Evolutionary conservation across 768 basidiomycete species (phyloP).

Genomic region (Pulveroboletus sp.): DNA sequence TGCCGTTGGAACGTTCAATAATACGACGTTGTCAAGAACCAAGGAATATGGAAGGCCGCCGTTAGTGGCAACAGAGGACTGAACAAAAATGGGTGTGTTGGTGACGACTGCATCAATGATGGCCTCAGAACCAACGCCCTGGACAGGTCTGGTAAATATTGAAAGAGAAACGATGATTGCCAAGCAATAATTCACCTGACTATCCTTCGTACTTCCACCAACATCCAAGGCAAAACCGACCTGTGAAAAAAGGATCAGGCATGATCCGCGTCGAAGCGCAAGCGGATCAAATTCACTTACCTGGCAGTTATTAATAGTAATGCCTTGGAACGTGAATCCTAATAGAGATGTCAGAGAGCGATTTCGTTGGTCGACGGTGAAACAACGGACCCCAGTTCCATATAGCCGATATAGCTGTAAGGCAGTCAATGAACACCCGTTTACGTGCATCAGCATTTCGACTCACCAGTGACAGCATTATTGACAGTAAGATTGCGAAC

Average conservation of each 20-base stretch:
- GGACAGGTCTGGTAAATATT: background rate
- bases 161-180: background rate
- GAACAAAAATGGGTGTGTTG: slow-evolving; percentile 43
- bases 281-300: background rate
- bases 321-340: slow-evolving; percentile 52
- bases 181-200: slow-evolving; percentile 27
- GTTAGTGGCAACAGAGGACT: slow-evolving; percentile 30
- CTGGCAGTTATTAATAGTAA: slow-evolving; percentile 40
- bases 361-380: background rate
- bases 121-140: slow-evolving; percentile 41
- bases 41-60: slow-evolving; percentile 31
- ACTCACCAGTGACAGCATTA: slow-evolving; percentile 38
- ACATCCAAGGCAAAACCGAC: slow-evolving; percentile 45
- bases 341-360: background rate
- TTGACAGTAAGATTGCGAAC: slow-evolving; percentile 57
- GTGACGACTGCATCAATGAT: slow-evolving; percentile 44
- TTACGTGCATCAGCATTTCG: background rate
- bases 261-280: background rate
- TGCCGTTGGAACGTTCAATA: slow-evolving; percentile 32
- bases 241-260: slow-evolving; percentile 4
- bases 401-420: slow-evolving; percentile 25
- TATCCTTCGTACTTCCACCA: slow-evolving; percentile 30
- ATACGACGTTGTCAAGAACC: slow-evolving; percentile 33
- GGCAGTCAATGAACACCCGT: background rate
- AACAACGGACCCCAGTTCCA: slow-evolving; percentile 41